Evolutionary conservation across 2,329 filamentous ascomycete genomes (phyloP).

Genomic region (Immersiporthe knoxdaviesiana): DNA sequence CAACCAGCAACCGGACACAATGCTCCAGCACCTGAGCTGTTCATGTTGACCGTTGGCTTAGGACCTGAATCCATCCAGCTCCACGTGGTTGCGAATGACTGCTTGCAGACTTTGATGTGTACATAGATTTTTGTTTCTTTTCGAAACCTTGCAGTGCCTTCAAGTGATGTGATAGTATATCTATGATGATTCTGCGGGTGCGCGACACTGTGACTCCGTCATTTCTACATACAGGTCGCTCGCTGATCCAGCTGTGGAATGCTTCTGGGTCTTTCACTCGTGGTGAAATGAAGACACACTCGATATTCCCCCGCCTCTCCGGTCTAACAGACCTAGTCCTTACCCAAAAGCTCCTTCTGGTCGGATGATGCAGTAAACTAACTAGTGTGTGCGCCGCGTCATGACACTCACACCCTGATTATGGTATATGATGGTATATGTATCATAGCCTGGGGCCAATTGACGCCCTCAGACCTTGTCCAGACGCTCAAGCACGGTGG

Average conservation of each 20-base stretch:
- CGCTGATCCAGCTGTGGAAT: neutral
- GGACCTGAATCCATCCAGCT: neutral
- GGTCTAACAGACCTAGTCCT: neutral
- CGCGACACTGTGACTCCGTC: neutral
- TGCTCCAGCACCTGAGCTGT: neutral
- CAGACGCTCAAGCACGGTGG: neutral
- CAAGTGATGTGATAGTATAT: neutral
- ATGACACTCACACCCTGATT: neutral
- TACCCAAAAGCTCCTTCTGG: neutral
- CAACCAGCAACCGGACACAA: neutral
- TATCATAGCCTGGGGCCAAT: neutral
- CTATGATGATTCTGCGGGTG: neutral
- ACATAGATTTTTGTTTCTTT: neutral
- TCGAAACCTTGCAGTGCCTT: neutral
- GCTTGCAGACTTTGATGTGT: neutral
- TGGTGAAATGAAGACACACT: neutral
- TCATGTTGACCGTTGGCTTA: neutral
- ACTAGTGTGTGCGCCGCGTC: neutral
- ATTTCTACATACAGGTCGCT: neutral
- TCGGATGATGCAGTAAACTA: neutral
- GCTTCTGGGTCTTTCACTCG: neutral
- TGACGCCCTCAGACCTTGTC: neutral
- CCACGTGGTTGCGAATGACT: neutral
- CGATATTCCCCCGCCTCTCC: neutral
- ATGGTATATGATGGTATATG: neutral